Conservation (phyloP, 2,329 filamentous ascomycete genomes). For the Diplodia intermedia region DNA sequence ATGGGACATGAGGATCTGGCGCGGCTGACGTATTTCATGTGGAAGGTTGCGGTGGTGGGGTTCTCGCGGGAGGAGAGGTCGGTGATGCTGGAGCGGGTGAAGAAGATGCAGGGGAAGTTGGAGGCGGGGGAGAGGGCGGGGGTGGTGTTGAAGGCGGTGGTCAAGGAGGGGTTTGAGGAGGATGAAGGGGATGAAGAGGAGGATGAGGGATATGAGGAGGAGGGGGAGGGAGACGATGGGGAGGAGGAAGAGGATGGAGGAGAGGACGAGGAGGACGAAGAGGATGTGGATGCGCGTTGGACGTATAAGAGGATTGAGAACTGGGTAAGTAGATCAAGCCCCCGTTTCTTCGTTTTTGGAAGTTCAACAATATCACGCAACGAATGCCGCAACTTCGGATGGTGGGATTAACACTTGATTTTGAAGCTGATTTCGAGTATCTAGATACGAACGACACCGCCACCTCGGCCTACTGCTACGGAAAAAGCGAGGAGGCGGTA, state of each 20-base stretch:
- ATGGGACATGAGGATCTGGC: conserved; percentile 6
- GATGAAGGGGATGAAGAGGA: neutral
- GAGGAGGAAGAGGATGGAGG: neutral
- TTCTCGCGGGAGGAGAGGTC: neutral
- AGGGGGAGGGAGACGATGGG: neutral
- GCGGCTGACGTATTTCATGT: neutral
- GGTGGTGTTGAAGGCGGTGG: neutral
- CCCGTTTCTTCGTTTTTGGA: neutral
- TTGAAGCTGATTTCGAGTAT: neutral
- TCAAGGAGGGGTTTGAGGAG: neutral
- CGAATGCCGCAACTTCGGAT: neutral
- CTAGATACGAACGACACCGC: conserved; percentile 4
- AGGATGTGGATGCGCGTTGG: neutral
- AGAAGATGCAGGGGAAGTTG: neutral
- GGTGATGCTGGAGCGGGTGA: neutral
- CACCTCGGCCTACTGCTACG: conserved; percentile 1
- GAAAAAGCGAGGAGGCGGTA: conserved; percentile 21
- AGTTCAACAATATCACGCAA: neutral
- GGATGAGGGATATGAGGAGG: neutral
- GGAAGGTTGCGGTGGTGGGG: neutral
- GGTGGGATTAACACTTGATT: neutral
- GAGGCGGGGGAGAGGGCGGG: neutral
- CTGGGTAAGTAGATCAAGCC: neutral
- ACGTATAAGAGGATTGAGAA: neutral
- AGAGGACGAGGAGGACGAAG: neutral